Conservation (phyloP, 352 stramenopile genomes). For the Globisporangium paroecandrum region DNA sequence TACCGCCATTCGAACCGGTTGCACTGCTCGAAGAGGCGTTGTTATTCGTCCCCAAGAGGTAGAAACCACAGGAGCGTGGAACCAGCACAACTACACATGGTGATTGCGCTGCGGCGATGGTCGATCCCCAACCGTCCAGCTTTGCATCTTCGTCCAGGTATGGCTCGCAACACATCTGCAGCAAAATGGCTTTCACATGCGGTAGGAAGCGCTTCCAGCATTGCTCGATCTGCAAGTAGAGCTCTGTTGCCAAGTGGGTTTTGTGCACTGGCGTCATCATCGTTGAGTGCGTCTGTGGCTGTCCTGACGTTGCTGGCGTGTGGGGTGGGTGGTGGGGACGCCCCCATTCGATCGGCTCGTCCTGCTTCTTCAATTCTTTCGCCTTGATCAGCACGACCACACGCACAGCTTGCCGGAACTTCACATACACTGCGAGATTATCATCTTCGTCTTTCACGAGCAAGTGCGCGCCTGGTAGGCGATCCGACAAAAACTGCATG, state of each 20-base stretch:
- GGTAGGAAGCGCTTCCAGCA: constrained; percentile 60
- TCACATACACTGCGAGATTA: constrained; percentile 46
- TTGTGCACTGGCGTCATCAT: constrained; percentile 44
- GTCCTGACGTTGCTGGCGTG: not conserved
- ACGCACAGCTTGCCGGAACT: constrained; percentile 48
- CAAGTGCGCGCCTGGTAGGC: constrained; percentile 46
- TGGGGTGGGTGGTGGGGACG: constrained; percentile 7
- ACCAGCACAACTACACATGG: constrained; percentile 40
- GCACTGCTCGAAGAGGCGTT: not conserved
- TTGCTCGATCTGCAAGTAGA: constrained; percentile 38
- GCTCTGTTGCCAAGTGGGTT: constrained; percentile 27
- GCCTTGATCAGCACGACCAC: constrained; percentile 38
- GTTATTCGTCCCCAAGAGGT: constrained; percentile 33
- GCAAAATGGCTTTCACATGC: constrained; percentile 53
- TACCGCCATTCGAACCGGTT: not conserved
- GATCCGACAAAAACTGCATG: constrained; percentile 34
- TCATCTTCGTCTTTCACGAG: constrained; percentile 43
- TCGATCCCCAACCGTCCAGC: constrained; percentile 40
- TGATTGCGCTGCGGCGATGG: constrained; percentile 16
- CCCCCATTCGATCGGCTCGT: constrained; percentile 35
- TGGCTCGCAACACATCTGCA: constrained; percentile 53
- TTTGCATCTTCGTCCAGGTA: constrained; percentile 42
- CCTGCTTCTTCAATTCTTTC: constrained; percentile 45
- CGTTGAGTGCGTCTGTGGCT: constrained; percentile 26
- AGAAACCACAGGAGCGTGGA: constrained; percentile 45